Conservation (phyloP, 2,329 filamentous ascomycete genomes). For the Ramularia endophylla region DNA sequence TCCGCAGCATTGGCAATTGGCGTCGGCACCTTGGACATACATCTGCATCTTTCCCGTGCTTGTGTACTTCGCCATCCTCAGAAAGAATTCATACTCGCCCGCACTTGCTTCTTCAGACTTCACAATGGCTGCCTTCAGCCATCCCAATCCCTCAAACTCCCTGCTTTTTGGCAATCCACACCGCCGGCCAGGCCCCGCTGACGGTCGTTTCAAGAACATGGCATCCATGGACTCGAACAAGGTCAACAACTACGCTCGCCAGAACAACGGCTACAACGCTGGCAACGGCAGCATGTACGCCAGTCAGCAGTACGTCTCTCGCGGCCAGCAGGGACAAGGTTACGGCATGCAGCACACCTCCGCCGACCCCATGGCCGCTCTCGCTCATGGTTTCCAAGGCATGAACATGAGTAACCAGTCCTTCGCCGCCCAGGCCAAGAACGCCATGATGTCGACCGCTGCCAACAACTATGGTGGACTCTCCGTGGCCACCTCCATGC, state of each 20-base stretch:
- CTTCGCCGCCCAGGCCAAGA: constrained; percentile 32
- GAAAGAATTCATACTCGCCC: constrained; percentile 9
- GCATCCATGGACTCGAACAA: constrained; percentile 30
- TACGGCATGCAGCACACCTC: constrained; percentile 31
- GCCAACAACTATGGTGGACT: constrained; percentile 25
- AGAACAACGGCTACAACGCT: constrained; percentile 25
- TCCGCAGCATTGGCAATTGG: constrained; percentile 9
- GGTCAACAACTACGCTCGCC: constrained; percentile 27
- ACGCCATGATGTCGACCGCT: constrained; percentile 25
- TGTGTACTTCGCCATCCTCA: too few species aligned
- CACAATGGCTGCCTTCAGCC: constrained; percentile 13
- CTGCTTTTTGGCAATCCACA: constrained; percentile 14
- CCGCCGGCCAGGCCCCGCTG: constrained; percentile 16
- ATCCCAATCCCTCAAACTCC: constrained; percentile 10
- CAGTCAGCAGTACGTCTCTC: constrained; percentile 28
- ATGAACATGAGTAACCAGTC: constrained; percentile 32
- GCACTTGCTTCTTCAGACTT: constrained; percentile 5
- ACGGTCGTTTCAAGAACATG: constrained; percentile 23
- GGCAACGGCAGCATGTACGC: constrained; percentile 24
- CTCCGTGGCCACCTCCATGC: constrained; percentile 23
- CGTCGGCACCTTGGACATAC: constrained; percentile 9
- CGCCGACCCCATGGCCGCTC: constrained; percentile 29
- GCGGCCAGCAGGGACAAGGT: constrained; percentile 25
- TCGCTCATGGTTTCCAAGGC: constrained; percentile 37
- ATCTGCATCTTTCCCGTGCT: too few species aligned